These are phyloP conservation scores for Penicillium sp. DNA, from an alignment of 2,329 filamentous ascomycete genomes.

Conservation along the genomic window DNA sequence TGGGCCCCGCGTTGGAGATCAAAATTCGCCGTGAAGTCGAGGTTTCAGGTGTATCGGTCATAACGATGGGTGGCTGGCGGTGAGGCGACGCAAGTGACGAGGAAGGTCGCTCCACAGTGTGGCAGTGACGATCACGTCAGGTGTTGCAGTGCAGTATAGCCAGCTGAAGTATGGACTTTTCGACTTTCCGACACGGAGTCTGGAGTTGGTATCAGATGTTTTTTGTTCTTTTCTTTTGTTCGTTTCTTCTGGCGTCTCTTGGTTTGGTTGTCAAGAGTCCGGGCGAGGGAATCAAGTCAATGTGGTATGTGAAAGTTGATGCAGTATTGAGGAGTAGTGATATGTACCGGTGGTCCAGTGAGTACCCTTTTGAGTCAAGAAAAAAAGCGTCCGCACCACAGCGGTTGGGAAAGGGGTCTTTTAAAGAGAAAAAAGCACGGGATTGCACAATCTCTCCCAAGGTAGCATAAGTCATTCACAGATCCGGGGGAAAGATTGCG, in stretches of 20 bases:
- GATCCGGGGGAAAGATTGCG: background rate
- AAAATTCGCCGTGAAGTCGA: conserved; percentile 7
- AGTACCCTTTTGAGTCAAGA: background rate
- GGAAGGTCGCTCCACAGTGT: background rate
- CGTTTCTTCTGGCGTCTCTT: background rate
- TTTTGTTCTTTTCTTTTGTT: background rate
- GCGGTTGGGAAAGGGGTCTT: background rate
- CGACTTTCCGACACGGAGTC: background rate
- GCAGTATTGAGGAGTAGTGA: background rate
- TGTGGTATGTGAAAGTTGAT: background rate
- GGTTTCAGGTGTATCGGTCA: conserved; percentile 4
- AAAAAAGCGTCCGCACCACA: background rate
- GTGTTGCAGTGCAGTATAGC: background rate
- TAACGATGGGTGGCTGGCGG: background rate
- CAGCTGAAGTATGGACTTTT: background rate
- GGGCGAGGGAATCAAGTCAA: background rate
- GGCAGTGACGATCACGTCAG: background rate
- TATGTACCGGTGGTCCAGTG: background rate
- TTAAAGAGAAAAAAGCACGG: conserved; percentile 2
- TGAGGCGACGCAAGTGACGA: background rate
- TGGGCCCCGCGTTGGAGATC: conserved; percentile 17
- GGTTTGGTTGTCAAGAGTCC: background rate
- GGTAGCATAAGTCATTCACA: background rate
- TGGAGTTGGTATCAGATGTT: no score
- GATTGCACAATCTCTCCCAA: conserved; percentile 2